Evolutionary conservation across 2,329 filamentous ascomycete genomes (phyloP).

Genomic region (Raffaelea albimanens): DNA sequence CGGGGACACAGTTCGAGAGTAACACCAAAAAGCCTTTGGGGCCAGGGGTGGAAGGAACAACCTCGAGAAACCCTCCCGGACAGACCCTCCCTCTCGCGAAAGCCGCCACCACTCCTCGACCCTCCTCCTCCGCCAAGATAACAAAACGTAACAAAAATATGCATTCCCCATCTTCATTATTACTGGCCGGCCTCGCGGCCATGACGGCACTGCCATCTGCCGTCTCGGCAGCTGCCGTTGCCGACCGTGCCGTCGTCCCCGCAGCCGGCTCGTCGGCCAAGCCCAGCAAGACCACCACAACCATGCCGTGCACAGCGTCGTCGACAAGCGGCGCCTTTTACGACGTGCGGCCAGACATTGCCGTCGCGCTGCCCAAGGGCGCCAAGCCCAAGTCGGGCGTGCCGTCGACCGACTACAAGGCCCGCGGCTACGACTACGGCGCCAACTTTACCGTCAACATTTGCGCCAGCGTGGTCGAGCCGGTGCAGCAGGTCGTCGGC

Average conservation of each 20-base stretch:
- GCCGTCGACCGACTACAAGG: constrained; percentile 45
- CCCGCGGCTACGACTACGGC: constrained; percentile 66
- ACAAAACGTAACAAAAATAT: too few relatives aligned
- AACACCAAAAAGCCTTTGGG: too few relatives aligned
- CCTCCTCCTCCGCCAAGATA: too few relatives aligned
- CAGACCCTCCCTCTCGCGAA: too few relatives aligned
- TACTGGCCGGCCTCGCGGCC: not conserved
- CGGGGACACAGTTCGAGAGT: too few relatives aligned
- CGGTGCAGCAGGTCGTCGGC: constrained; percentile 53
- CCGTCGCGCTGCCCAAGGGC: constrained; percentile 31
- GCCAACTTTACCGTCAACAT: constrained; percentile 80
- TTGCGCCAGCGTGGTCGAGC: constrained; percentile 64
- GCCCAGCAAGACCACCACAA: constrained; percentile 25
- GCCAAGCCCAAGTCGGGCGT: constrained; percentile 32
- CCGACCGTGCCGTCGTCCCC: not conserved
- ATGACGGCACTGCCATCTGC: not conserved
- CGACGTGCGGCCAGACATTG: constrained; percentile 47
- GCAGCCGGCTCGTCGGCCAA: not conserved
- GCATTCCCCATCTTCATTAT: not conserved
- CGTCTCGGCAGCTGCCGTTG: constrained; percentile 1
- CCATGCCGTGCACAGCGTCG: constrained; percentile 44
- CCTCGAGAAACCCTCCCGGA: too few relatives aligned
- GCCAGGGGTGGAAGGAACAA: too few relatives aligned
- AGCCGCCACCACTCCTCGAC: too few relatives aligned
- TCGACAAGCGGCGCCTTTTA: constrained; percentile 49